Evolutionary conservation across 495 filamentous ascomycete genomes (phyloP).

Genomic region (Wilcoxina mikolae): DNA sequence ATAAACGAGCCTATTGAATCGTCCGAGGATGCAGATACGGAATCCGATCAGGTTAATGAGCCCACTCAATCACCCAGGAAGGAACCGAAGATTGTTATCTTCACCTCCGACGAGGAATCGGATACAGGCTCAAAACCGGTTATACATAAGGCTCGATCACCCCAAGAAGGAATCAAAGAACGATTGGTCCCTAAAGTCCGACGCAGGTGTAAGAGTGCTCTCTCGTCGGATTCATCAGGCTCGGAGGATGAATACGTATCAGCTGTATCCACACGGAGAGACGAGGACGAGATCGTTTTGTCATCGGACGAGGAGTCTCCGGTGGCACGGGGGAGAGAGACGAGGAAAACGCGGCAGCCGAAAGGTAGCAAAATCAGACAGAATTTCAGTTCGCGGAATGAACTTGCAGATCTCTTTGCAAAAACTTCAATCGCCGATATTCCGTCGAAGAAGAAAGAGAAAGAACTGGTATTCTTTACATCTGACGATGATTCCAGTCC

Average conservation of each 20-base stretch:
- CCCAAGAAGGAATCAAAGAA: neutral
- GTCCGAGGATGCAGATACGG: no score
- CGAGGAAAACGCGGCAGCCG: neutral
- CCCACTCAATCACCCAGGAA: no score
- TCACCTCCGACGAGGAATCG: neutral
- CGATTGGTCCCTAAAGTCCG: neutral
- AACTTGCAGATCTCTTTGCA: neutral
- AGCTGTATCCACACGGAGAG: neutral
- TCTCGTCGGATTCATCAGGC: neutral
- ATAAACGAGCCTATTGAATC: no score
- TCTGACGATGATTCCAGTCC: no score
- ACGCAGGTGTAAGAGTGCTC: neutral
- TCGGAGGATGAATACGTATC: neutral
- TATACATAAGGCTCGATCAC: neutral
- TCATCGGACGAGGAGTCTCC: neutral
- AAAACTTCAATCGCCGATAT: no score
- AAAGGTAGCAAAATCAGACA: neutral
- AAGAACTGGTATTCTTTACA: no score
- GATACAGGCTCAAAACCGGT: neutral
- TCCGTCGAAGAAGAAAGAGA: no score
- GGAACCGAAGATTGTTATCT: constrained; percentile 1
- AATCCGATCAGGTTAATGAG: no score
- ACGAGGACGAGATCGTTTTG: neutral
- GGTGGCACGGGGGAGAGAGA: neutral
- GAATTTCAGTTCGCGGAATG: neutral